These are phyloP conservation scores for Astrothelium subdiscretum DNA, from an alignment of 495 filamentous ascomycete species.

Conservation along the genomic window DNA sequence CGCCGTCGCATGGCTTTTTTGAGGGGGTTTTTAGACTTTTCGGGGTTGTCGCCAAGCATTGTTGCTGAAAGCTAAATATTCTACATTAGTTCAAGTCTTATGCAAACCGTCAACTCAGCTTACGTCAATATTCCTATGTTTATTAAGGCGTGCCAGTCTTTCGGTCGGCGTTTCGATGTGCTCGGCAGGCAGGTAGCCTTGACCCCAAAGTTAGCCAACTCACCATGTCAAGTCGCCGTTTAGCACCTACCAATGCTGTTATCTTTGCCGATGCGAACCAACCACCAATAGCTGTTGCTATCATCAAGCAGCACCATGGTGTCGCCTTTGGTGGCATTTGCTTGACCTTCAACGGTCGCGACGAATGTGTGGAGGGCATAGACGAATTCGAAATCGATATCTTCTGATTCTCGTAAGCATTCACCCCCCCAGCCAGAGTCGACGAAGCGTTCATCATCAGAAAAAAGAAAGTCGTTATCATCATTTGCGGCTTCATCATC, in stretches of 20 bases:
- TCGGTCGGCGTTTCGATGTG: slow-evolving; percentile 99
- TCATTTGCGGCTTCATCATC: slow-evolving; percentile 26
- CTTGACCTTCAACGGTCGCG: slow-evolving; percentile 94
- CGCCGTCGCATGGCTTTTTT: slow-evolving; percentile 82
- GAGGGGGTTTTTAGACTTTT: slow-evolving; percentile 79
- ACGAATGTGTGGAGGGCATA: slow-evolving; percentile 97
- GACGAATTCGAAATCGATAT: slow-evolving; percentile 99
- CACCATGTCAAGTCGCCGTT: neutral
- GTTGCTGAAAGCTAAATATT: slow-evolving; percentile 63
- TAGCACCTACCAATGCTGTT: slow-evolving; percentile 74
- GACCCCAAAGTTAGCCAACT: slow-evolving; percentile 13
- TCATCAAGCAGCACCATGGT: slow-evolving; percentile 99
- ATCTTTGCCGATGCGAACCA: slow-evolving; percentile 93
- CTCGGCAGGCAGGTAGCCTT: slow-evolving; percentile 92
- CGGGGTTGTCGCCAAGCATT: slow-evolving; percentile 84
- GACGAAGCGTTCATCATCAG: slow-evolving; percentile 44
- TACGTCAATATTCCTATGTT: slow-evolving; percentile 96
- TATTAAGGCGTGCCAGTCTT: slow-evolving; percentile 84
- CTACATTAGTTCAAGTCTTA: neutral
- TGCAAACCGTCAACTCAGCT: slow-evolving; percentile 21
- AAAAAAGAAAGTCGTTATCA: slow-evolving; percentile 40
- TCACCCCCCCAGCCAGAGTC: slow-evolving; percentile 62
- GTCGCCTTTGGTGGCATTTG: slow-evolving; percentile 95
- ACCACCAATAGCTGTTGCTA: slow-evolving; percentile 99
- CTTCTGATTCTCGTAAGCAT: slow-evolving; percentile 78